A percentile compares a stretch with the other conserved stretches of the same genome.
Conservation (phyloP, 148 eudicot species). For the Spergularia marina region DNA sequence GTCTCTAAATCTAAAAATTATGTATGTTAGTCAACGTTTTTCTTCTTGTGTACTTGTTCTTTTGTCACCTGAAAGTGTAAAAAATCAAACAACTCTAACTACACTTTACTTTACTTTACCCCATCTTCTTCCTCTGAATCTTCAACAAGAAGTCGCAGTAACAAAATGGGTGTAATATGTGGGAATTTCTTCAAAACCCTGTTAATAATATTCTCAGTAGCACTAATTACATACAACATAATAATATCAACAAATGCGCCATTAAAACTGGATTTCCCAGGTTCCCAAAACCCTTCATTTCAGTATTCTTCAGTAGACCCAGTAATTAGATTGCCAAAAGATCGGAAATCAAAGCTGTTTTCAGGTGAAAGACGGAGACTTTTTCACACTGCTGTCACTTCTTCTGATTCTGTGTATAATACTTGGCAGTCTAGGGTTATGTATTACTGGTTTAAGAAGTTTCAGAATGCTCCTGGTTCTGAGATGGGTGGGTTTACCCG, state of each 20-base stretch:
- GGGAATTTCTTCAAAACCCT: slow-evolving; percentile 60
- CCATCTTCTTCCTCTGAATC: not conserved
- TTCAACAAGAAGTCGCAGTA: not conserved
- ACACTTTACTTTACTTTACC: not conserved
- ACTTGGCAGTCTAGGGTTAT: slow-evolving; percentile 94
- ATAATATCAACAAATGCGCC: slow-evolving; percentile 74
- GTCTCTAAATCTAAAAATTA: too few species aligned
- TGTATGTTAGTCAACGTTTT: too few species aligned
- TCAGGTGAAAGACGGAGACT: slow-evolving; percentile 38
- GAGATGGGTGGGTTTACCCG: slow-evolving; percentile 99
- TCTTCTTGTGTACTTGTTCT: too few species aligned
- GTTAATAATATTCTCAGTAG: slow-evolving; percentile 63
- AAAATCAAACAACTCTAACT: not conserved
- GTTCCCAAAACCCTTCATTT: slow-evolving; percentile 17
- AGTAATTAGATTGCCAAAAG: slow-evolving; percentile 55
- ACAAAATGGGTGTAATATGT: slow-evolving; percentile 42
- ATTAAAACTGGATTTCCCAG: slow-evolving; percentile 75
- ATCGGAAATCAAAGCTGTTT: slow-evolving; percentile 30
- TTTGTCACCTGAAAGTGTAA: too few species aligned
- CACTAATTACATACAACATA: slow-evolving; percentile 83
- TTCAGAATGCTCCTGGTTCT: slow-evolving; percentile 40
- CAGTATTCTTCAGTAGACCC: slow-evolving; percentile 49
- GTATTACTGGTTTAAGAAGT: slow-evolving; percentile 94
- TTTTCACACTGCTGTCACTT: slow-evolving; percentile 90
- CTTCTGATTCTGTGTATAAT: slow-evolving; percentile 86